Evolutionary conservation across 441 rosid genomes (phyloP).

Genomic region (Bruguiera hainesii): DNA sequence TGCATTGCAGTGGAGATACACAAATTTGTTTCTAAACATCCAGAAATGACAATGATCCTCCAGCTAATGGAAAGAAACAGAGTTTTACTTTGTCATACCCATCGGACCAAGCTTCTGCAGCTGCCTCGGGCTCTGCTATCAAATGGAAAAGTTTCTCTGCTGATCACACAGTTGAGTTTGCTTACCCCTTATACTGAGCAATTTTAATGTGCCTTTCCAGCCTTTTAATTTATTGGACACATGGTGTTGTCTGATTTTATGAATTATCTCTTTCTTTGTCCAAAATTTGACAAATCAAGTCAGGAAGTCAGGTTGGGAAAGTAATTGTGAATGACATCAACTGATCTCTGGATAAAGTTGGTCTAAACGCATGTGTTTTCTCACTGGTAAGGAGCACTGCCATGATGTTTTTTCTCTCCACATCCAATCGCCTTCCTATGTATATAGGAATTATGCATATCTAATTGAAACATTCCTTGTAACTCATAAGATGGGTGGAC

Average conservation of each 20-base stretch:
- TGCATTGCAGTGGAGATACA: slow-evolving; percentile 43
- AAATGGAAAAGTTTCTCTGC: slow-evolving; percentile 8
- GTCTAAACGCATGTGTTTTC: neutral
- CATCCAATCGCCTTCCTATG: neutral
- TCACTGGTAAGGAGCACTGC: slow-evolving; percentile 24
- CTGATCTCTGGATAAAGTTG: neutral
- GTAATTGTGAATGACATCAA: neutral
- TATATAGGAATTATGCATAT: neutral
- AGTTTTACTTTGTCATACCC: slow-evolving; percentile 46
- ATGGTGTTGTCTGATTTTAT: too few relatives aligned
- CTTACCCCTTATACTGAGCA: neutral
- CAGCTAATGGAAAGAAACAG: slow-evolving; percentile 28
- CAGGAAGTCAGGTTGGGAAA: neutral
- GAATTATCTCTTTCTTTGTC: too few relatives aligned
- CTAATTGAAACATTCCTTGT: neutral
- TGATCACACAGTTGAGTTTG: slow-evolving; percentile 8
- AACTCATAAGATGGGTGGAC: too few relatives aligned
- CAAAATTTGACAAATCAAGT: too few relatives aligned
- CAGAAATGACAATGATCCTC: slow-evolving; percentile 17
- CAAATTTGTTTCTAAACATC: slow-evolving; percentile 39
- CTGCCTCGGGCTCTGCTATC: slow-evolving; percentile 26
- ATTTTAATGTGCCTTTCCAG: too few relatives aligned
- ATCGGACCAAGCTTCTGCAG: slow-evolving; percentile 25
- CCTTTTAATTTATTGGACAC: too few relatives aligned
- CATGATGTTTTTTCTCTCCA: neutral